These are phyloP conservation scores for Neofusicoccum cordaticola DNA, from an alignment of 2,329 filamentous ascomycete genomes.

Conservation along the genomic window DNA sequence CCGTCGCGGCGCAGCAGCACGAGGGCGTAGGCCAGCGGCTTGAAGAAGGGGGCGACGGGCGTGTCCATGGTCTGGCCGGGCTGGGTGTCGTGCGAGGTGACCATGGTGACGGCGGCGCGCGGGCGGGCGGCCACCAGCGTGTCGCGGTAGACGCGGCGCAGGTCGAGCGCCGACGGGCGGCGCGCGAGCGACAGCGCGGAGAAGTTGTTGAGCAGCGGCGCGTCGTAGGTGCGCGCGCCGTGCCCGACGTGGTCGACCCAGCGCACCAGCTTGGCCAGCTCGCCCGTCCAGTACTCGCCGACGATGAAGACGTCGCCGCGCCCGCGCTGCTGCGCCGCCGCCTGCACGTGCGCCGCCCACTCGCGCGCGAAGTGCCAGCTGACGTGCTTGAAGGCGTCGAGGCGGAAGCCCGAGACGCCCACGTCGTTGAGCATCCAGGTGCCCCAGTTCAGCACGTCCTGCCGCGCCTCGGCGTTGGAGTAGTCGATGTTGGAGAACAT, in stretches of 20 bases:
- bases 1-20: constrained; percentile 65
- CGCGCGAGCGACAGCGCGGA: constrained; percentile 54
- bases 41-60: constrained; percentile 64
- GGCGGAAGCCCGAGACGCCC: constrained; percentile 62
- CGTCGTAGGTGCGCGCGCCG: constrained; percentile 62
- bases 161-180: constrained; percentile 45
- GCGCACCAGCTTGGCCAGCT: constrained; percentile 52
- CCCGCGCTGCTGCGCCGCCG: constrained; percentile 42
- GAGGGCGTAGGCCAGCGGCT: constrained; percentile 67
- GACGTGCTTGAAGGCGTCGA: constrained; percentile 73
- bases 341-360: constrained; percentile 57
- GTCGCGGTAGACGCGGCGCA: constrained; percentile 60
- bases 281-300: constrained; percentile 67
- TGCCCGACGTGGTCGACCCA: constrained; percentile 58
- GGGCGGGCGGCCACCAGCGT: constrained; percentile 57
- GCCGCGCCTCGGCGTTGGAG: constrained; percentile 52
- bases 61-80: constrained; percentile 62
- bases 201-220: constrained; percentile 67
- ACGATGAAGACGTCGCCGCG: constrained; percentile 60
- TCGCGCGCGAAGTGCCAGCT: constrained; percentile 63
- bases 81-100: constrained; percentile 71
- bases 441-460: constrained; percentile 66
- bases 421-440: constrained; percentile 63
- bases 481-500: constrained; percentile 74
- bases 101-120: constrained; percentile 61